Percentiles rank a stretch among this genome's conserved stretches.
Evolutionary conservation across 768 basidiomycete genomes (phyloP).

Genomic region (Collybiopsis luxurians): DNA sequence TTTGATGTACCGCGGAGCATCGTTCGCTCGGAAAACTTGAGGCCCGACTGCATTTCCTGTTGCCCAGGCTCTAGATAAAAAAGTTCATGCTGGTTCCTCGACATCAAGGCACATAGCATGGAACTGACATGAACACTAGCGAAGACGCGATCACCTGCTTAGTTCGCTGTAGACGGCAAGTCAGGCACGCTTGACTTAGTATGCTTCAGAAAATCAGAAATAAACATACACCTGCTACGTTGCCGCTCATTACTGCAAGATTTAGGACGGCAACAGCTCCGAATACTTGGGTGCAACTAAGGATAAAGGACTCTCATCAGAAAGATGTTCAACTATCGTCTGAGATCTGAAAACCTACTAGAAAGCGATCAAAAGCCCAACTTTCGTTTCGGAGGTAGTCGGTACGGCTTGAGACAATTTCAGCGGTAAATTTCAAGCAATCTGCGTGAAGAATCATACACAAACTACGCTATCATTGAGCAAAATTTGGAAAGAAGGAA

Average conservation of each 20-base stretch:
- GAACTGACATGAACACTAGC: conserved; percentile 41
- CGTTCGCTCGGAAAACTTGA: conserved; percentile 46
- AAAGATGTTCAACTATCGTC: neutral
- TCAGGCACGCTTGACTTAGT: neutral
- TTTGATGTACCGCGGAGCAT: conserved; percentile 44
- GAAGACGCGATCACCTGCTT: conserved; percentile 48
- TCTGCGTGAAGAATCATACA: too few relatives aligned
- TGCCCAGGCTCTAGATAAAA: conserved; percentile 39
- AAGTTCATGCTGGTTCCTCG: neutral
- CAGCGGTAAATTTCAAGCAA: neutral
- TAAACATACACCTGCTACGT: conserved; percentile 38
- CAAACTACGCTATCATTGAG: too few relatives aligned
- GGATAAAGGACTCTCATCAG: neutral
- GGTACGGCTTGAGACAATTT: conserved; percentile 27
- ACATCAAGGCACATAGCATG: neutral
- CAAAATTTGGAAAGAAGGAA: neutral
- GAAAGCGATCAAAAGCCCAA: conserved; percentile 47
- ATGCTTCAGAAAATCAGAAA: neutral
- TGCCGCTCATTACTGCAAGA: conserved; percentile 44
- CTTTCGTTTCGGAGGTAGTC: conserved; percentile 37
- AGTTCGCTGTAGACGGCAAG: conserved; percentile 28
- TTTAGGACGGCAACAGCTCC: conserved; percentile 46
- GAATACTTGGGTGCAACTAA: conserved; percentile 43
- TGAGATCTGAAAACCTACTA: conserved; percentile 32
- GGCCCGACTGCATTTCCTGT: conserved; percentile 48